Evolutionary conservation across 176 grass and related monocot genomes (phyloP), one percentile per base, ranked within the genome.

Genomic region (Oryza glaberrima): DNA sequence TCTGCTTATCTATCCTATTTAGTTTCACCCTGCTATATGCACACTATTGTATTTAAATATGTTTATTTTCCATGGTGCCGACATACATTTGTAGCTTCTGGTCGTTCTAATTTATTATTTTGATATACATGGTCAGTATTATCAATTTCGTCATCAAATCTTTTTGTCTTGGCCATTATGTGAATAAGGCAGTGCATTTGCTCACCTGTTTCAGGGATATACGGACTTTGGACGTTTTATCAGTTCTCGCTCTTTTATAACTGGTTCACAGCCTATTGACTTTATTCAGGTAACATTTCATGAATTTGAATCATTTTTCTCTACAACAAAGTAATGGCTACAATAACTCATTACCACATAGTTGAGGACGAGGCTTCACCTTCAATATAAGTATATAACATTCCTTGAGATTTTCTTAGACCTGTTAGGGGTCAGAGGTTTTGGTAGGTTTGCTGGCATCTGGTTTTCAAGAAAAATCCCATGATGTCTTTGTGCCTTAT

Each of bases 171-270:
- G 14, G 1, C 48, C 75, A 64, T 54, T 67, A 83, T 73, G 34
- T 83, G 15, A 20, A 80, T 76, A 79, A 70, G 67, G 35, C 22
- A 11, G 36, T 82, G 56, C 16, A 35, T 82, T 19, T 72, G 12
- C 67, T 67, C 15, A 40, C 74, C 58, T 48, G 5, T 75, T 87
- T 76, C 77, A 98, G 96, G 96, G 95, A 30, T 98, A 81, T 74
- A 70, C 92, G 76, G 87, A 95, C 76, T 98, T 98, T 92, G 93
- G 93, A n/a, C 91, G 82, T 77, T 98, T 92, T 90, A 85, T 76
- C 67, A 90, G 73, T 72, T 80, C 77, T 70, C 82, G 3, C 69
- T 85, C 85, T 51, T 98, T 98, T 83, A 17, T 85, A 85, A 46
- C 89, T 87, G 89, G 91, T 90, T 88, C 87, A 48, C 61, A 76